Conservation (phyloP, 805 yeast genomes). For the Teunomyces atbi region DNA sequence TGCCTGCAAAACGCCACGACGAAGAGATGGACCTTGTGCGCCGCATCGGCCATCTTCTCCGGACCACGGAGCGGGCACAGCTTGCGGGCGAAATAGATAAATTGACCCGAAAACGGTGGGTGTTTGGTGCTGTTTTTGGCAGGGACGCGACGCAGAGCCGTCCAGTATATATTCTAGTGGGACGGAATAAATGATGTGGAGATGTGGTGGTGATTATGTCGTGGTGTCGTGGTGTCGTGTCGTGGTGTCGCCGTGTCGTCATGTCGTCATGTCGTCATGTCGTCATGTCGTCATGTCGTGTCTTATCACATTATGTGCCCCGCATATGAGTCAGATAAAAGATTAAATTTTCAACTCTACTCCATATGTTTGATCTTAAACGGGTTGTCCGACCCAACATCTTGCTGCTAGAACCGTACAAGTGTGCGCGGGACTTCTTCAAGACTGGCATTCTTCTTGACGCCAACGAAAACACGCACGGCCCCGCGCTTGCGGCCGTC, state of each 20-base stretch:
- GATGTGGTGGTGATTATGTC: no score
- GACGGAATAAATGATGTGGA: no score
- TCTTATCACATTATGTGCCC: neutral
- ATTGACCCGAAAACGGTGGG: neutral
- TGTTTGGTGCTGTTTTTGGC: neutral
- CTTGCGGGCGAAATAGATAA: neutral
- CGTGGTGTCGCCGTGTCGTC: no score
- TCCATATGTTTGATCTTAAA: slow-evolving; percentile 46
- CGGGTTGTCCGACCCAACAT: slow-evolving; percentile 83
- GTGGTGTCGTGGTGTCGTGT: no score
- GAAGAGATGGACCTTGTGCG: neutral
- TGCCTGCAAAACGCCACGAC: neutral
- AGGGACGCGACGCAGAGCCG: neutral
- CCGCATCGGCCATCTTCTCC: neutral
- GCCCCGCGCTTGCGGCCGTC: slow-evolving; percentile 63
- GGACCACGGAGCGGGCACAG: neutral
- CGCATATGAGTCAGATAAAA: slow-evolving; percentile 5
- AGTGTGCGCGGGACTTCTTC: slow-evolving; percentile 96
- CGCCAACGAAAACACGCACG: slow-evolving; percentile 95
- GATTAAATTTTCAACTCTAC: neutral
- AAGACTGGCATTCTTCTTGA: slow-evolving; percentile 84
- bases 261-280: no score
- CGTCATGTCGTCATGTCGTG: no score
- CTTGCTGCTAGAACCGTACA: slow-evolving; percentile 77
- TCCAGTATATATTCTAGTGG: no score